Conservation (phyloP, 495 filamentous ascomycete species). For the Penicillium argentinense region DNA sequence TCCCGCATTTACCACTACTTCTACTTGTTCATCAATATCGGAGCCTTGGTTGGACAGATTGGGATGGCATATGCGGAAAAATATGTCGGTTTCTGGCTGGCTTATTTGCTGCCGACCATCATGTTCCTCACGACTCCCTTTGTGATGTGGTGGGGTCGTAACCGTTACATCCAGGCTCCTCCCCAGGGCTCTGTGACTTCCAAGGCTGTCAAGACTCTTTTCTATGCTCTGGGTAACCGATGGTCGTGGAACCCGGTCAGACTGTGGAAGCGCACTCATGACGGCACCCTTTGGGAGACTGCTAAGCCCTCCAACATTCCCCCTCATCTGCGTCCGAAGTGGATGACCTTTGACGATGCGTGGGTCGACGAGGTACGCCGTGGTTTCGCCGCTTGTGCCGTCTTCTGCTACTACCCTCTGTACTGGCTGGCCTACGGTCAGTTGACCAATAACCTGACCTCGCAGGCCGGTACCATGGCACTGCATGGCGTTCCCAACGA, state of each 20-base stretch:
- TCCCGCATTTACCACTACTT: slow-evolving; percentile 38
- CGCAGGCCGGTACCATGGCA: slow-evolving; percentile 50
- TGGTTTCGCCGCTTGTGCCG: slow-evolving; percentile 66
- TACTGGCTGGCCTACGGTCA: slow-evolving; percentile 63
- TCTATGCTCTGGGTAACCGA: slow-evolving; percentile 56
- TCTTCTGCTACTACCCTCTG: slow-evolving; percentile 65
- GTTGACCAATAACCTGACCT: slow-evolving; percentile 63
- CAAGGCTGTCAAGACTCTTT: slow-evolving; percentile 54
- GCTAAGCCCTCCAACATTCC: slow-evolving; percentile 63
- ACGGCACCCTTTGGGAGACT: slow-evolving; percentile 59
- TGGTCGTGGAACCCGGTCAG: slow-evolving; percentile 57
- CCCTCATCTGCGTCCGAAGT: slow-evolving; percentile 43
- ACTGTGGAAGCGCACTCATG: slow-evolving; percentile 38
- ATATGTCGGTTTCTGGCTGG: slow-evolving; percentile 76
- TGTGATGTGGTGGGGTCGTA: slow-evolving; percentile 58
- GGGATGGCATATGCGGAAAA: slow-evolving; percentile 68
- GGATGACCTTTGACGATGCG: slow-evolving; percentile 74
- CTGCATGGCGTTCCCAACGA: slow-evolving; percentile 63
- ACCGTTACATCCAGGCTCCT: slow-evolving; percentile 56
- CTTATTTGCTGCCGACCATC: slow-evolving; percentile 60
- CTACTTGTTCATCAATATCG: slow-evolving; percentile 55
- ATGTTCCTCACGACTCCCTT: slow-evolving; percentile 59
- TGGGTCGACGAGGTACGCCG: slow-evolving; percentile 71
- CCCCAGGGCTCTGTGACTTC: slow-evolving; percentile 65
- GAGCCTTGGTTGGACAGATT: slow-evolving; percentile 50